Conservation (phyloP, 768 basidiomycete genomes). For the Plicaturopsis crispa region DNA sequence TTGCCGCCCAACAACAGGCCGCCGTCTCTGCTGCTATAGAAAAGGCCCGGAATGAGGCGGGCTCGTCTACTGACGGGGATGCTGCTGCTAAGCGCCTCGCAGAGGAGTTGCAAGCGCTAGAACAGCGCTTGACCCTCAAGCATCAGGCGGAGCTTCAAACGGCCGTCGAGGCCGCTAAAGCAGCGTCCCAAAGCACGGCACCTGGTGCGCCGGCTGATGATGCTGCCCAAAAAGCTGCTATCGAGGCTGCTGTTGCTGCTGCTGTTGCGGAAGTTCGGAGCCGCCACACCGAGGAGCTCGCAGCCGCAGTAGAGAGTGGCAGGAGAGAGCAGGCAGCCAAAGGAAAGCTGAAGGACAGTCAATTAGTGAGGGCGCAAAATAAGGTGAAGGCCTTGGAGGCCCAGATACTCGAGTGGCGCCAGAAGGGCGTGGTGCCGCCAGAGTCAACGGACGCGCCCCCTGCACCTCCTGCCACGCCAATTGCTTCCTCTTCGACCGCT, state of each 20-base stretch:
- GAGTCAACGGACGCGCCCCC: constrained; percentile 16
- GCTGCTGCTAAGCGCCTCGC: constrained; percentile 46
- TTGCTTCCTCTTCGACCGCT: constrained; percentile 13
- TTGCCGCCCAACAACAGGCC: constrained; percentile 34
- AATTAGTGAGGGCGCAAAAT: constrained; percentile 52
- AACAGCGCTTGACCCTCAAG: constrained; percentile 42
- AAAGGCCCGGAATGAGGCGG: constrained; percentile 40
- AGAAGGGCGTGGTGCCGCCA: constrained; percentile 38
- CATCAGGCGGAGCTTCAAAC: constrained; percentile 47
- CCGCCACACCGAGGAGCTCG: constrained; percentile 48
- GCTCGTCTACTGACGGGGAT: constrained; percentile 19
- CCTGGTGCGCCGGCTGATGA: constrained; percentile 15
- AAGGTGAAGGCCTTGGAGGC: constrained; percentile 65
- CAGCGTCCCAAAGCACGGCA: constrained; percentile 19
- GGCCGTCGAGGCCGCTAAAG: constrained; percentile 42
- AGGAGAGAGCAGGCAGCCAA: constrained; percentile 56
- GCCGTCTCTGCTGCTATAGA: constrained; percentile 52
- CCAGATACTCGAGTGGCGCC: constrained; percentile 50
- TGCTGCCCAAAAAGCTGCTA: constrained; percentile 37
- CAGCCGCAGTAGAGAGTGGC: constrained; percentile 61
- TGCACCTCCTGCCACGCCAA: constrained; percentile 14
- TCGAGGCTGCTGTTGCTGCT: constrained; percentile 40
- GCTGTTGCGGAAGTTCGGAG: constrained; percentile 39
- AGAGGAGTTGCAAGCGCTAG: constrained; percentile 50
- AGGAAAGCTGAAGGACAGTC: constrained; percentile 62